Conservation (phyloP, 2,329 filamentous ascomycete genomes). For the Botryotinia narcissicola region DNA sequence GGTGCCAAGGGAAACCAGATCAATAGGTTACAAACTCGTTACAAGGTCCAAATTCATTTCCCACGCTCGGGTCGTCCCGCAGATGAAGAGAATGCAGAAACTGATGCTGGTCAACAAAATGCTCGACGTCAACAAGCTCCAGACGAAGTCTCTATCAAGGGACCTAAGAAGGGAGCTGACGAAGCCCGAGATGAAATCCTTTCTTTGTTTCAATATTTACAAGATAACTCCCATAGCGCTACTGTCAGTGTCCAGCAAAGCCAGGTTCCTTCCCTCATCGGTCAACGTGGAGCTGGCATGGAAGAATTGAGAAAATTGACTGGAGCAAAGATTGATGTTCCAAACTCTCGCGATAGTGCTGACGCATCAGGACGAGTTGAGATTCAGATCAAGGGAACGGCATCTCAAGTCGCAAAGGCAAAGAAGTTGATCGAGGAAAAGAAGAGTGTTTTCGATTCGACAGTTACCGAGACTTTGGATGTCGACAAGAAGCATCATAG, state of each 20-base stretch:
- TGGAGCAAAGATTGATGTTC: conserved; percentile 88
- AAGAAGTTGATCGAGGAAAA: conserved; percentile 89
- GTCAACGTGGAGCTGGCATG: conserved; percentile 84
- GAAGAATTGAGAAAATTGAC: conserved; percentile 83
- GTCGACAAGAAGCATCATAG: conserved; percentile 95
- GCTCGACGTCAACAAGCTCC: conserved; percentile 68
- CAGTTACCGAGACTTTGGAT: conserved; percentile 77
- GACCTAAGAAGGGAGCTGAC: conserved; percentile 89
- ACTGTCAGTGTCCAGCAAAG: conserved; percentile 84
- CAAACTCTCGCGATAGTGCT: conserved; percentile 69
- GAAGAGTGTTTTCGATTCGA: conserved; percentile 83
- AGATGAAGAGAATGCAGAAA: conserved; percentile 68
- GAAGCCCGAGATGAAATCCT: conserved; percentile 88
- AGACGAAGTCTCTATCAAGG: conserved; percentile 88
- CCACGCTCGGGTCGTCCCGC: conserved; percentile 64
- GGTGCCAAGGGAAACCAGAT: conserved; percentile 84
- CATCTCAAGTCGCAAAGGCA: conserved; percentile 84
- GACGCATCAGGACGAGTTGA: conserved; percentile 70
- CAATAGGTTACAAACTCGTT: conserved; percentile 86
- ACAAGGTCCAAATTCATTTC: conserved; percentile 95
- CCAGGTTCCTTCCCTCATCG: conserved; percentile 91
- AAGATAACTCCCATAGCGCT: conserved; percentile 80
- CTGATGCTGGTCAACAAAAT: conserved; percentile 66
- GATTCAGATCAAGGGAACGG: conserved; percentile 89
- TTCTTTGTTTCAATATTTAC: conserved; percentile 81